Evolutionary conservation across 2,329 filamentous ascomycete species (phyloP).

Genomic region (Pseudogymnoascus pannorum): DNA sequence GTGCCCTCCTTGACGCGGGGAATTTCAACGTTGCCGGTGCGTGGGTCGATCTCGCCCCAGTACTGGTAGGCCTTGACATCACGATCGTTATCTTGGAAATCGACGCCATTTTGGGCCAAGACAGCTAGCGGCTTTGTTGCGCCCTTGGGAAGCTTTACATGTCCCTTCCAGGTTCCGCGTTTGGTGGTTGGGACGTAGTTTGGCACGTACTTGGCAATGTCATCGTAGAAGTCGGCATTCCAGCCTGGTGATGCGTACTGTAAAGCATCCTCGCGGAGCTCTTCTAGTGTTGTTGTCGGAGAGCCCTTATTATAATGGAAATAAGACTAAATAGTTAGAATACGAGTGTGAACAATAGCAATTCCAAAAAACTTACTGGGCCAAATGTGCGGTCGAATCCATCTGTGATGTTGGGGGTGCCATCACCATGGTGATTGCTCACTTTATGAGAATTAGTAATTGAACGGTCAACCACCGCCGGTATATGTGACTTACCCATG

Average conservation of each 20-base stretch:
- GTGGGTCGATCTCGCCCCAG: slow-evolving; percentile 45
- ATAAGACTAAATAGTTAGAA: slow-evolving; percentile 35
- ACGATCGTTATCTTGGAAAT: slow-evolving; percentile 53
- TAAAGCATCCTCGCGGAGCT: slow-evolving; percentile 47
- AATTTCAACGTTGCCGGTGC: slow-evolving; percentile 43
- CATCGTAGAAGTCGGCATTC: slow-evolving; percentile 56
- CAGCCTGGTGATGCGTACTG: slow-evolving; percentile 44
- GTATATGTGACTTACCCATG: slow-evolving; percentile 29
- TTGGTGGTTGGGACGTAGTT: slow-evolving; percentile 48
- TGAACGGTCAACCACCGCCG: neutral
- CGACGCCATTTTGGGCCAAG: slow-evolving; percentile 42
- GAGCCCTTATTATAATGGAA: slow-evolving; percentile 55
- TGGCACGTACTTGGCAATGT: slow-evolving; percentile 50
- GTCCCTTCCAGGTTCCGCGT: slow-evolving; percentile 44
- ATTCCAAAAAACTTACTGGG: slow-evolving; percentile 30
- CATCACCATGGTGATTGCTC: slow-evolving; percentile 56
- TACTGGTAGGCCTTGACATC: slow-evolving; percentile 53
- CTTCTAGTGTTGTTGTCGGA: slow-evolving; percentile 37
- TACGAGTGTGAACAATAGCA: neutral
- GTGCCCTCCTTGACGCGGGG: slow-evolving; percentile 47
- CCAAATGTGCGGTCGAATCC: slow-evolving; percentile 61
- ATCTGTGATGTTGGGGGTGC: slow-evolving; percentile 55
- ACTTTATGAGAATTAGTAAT: slow-evolving; percentile 28
- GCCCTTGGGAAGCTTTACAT: slow-evolving; percentile 43
- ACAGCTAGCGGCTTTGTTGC: slow-evolving; percentile 48